phyloP scores from a whole-genome alignment of 768 basidiomycete species.

The Suillus clintonianus region DNA sequence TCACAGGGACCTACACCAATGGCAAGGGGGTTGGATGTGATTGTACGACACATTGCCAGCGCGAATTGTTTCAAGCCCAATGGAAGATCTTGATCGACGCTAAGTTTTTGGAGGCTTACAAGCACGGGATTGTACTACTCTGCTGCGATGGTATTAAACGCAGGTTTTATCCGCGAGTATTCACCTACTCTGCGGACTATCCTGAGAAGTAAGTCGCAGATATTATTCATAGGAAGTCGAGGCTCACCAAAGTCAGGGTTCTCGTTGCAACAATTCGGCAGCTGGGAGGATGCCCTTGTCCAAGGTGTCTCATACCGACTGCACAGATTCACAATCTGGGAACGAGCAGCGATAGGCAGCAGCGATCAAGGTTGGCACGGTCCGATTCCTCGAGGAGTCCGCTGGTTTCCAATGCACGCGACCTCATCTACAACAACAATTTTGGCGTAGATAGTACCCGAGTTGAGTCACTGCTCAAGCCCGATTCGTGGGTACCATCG shows the following conservation, averaged over 20 bases:
- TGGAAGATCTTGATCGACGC: constrained; percentile 14
- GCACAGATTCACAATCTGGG: constrained; percentile 32
- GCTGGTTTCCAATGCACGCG: background rate
- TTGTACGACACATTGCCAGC: constrained; percentile 12
- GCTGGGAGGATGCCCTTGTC: constrained; percentile 42
- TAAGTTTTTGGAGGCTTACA: constrained; percentile 13
- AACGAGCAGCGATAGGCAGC: constrained; percentile 17
- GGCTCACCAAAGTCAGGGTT: constrained; percentile 21
- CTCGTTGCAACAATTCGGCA: constrained; percentile 40
- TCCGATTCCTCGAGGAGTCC: background rate
- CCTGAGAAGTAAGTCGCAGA: constrained; percentile 31
- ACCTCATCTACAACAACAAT: background rate
- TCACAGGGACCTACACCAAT: background rate
- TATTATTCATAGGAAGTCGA: background rate
- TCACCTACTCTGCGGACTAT: constrained; percentile 34
- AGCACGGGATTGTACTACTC: constrained; percentile 16
- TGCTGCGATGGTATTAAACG: constrained; percentile 13
- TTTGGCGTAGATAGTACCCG: constrained; percentile 1
- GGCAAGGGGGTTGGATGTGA: background rate
- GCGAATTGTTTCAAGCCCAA: constrained; percentile 15
- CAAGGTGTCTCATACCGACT: constrained; percentile 36
- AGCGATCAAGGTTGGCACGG: background rate
- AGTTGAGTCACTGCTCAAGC: background rate
- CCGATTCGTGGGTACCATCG: background rate
- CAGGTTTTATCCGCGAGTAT: constrained; percentile 22